A percentile compares a stretch with the other conserved stretches of the same genome.
These are phyloP conservation scores for Ceratocystis albifundus DNA, from an alignment of 2,329 filamentous ascomycete species.

Conservation along the genomic window DNA sequence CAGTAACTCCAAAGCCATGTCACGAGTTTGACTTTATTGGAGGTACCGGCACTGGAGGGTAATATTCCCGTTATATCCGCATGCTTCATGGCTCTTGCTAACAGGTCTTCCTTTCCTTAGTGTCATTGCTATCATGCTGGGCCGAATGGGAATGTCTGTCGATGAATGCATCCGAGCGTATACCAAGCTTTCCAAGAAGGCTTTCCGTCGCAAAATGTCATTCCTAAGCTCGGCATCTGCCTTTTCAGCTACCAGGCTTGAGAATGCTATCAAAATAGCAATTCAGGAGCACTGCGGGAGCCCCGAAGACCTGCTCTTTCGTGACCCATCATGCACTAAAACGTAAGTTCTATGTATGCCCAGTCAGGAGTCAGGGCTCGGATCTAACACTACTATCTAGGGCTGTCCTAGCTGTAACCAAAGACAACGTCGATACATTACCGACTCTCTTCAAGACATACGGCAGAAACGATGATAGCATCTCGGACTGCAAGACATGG, in stretches of 20 bases:
- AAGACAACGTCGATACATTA: slow-evolving; percentile 18
- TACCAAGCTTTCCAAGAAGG: not conserved
- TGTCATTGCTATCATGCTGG: not conserved
- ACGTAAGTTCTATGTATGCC: not conserved
- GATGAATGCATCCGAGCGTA: not conserved
- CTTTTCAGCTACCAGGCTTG: not conserved
- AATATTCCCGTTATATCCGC: not conserved
- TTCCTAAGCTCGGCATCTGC: not conserved
- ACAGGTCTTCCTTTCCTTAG: not conserved
- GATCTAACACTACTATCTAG: not conserved
- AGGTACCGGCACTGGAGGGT: slow-evolving; percentile 29
- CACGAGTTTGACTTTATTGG: slow-evolving; percentile 29
- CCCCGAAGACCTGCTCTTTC: not conserved
- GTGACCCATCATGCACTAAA: not conserved
- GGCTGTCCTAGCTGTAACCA: not conserved
- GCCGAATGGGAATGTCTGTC: not conserved
- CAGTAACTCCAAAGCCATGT: slow-evolving; percentile 25
- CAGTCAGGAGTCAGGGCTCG: not conserved
- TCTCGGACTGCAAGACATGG: slow-evolving; percentile 28
- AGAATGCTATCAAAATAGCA: not conserved
- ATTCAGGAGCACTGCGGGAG: not conserved
- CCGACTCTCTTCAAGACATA: slow-evolving; percentile 28
- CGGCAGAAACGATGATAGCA: slow-evolving; percentile 23
- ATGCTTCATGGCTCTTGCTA: not conserved
- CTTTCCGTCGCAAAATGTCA: not conserved